Percentiles rank a stretch among this genome's conserved stretches.
These are phyloP conservation scores for Teratosphaeria destructans DNA, from an alignment of 2,329 filamentous ascomycete species.

Conservation along the genomic window DNA sequence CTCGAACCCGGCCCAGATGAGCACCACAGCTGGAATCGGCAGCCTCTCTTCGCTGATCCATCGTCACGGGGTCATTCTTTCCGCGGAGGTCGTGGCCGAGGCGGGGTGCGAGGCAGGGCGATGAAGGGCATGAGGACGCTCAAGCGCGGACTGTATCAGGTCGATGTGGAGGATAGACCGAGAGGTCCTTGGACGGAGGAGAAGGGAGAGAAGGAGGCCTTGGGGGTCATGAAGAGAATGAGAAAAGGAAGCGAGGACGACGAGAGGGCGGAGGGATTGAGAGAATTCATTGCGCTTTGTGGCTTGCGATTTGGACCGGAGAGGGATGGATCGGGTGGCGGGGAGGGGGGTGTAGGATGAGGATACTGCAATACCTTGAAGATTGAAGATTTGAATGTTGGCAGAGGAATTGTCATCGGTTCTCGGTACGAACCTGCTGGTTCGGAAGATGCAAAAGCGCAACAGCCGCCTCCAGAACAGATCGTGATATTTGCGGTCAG, in stretches of 20 bases:
- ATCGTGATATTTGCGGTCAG: background rate
- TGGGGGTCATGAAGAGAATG: conserved; percentile 19
- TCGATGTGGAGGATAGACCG: conserved; percentile 11
- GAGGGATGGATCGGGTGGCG: background rate
- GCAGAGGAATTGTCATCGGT: background rate
- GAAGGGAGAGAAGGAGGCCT: conserved; percentile 27
- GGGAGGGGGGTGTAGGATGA: background rate
- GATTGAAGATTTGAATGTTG: conserved; percentile 6
- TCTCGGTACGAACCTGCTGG: background rate
- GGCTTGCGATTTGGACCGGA: conserved; percentile 27
- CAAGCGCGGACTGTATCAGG: background rate
- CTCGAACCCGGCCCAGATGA: conserved; percentile 26
- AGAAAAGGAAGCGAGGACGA: conserved; percentile 18
- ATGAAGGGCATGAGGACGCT: conserved; percentile 5
- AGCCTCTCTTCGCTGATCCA: conserved; percentile 12
- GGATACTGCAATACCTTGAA: background rate
- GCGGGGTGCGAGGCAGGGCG: conserved; percentile 9
- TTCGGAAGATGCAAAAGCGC: background rate
- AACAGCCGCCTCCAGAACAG: background rate
- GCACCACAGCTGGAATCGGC: conserved; percentile 15
- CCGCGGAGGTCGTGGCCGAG: conserved; percentile 2
- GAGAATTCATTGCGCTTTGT: conserved; percentile 34
- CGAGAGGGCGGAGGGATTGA: conserved; percentile 29
- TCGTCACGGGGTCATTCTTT: background rate
- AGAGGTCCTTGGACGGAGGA: conserved; percentile 27